These are phyloP conservation scores for Eimeria zaria DNA, from an alignment of 169 alveolate species.

Conservation along the genomic window DNA sequence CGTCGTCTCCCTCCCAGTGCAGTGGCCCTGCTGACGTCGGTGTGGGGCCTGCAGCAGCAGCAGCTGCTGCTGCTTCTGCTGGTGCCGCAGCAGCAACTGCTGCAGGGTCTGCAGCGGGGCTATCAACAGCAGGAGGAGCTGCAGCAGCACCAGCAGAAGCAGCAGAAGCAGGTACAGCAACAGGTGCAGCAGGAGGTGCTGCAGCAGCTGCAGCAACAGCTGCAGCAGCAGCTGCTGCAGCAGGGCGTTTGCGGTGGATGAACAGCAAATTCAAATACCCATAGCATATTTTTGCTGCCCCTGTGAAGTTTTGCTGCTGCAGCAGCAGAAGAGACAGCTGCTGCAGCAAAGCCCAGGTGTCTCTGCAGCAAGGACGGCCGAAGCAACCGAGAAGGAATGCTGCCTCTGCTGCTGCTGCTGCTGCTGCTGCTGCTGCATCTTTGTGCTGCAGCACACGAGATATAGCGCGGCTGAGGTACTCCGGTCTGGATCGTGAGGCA, in stretches of 20 bases:
- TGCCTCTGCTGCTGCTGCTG: conserved; percentile 43
- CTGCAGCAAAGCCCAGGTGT: conserved; percentile 54
- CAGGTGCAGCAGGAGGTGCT: no score
- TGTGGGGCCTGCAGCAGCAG: conserved; percentile 20
- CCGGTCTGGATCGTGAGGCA: not conserved
- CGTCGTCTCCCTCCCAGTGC: not conserved
- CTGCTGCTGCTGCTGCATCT: conserved; percentile 24
- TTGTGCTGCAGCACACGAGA: conserved; percentile 35
- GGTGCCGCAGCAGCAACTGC: no score
- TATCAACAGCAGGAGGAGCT: no score
- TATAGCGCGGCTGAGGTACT: not conserved
- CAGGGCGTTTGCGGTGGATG: conserved; percentile 66
- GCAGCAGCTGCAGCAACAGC: not conserved
- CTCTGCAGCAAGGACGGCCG: conserved; percentile 59
- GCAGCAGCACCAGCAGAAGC: no score
- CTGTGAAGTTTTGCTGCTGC: conserved; percentile 26
- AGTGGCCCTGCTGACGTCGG: not conserved
- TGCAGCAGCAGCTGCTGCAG: conserved; percentile 17
- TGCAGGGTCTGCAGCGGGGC: no score
- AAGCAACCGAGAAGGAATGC: conserved; percentile 63
- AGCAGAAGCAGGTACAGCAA: no score
- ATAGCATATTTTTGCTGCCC: conserved; percentile 54
- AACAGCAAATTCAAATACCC: conserved; percentile 39
- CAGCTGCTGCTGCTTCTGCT: conserved; percentile 10
- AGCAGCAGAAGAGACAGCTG: conserved; percentile 48